Percentiles rank a stretch among this genome's conserved stretches.
These are phyloP conservation scores for Penicillium sp. DNA, from an alignment of 2,329 filamentous ascomycete genomes.

Conservation along the genomic window DNA sequence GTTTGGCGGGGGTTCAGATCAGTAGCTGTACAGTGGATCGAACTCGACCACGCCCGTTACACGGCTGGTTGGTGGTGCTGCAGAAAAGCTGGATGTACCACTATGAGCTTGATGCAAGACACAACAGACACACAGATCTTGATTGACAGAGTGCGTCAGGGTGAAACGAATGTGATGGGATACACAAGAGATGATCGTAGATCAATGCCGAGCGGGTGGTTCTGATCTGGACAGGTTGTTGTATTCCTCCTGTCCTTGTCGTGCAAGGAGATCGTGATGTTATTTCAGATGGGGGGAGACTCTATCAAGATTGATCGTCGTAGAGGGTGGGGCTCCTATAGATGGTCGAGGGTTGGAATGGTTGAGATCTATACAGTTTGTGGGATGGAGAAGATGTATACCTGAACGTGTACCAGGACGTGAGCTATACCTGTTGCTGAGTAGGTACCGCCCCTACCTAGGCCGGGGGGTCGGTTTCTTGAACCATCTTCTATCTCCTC, in stretches of 20 bases:
- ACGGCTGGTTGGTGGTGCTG: conserved; percentile 6
- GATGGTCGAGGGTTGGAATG: neutral
- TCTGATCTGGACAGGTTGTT: conserved; percentile 22
- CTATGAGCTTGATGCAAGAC: neutral
- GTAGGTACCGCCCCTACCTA: neutral
- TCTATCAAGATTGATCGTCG: neutral
- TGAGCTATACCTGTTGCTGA: neutral
- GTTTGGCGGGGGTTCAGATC: conserved; percentile 2
- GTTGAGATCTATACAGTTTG: neutral
- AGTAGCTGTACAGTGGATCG: neutral
- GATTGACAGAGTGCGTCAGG: neutral
- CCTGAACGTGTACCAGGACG: neutral
- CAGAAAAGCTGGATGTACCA: neutral
- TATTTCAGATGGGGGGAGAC: neutral
- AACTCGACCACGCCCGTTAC: conserved; percentile 4
- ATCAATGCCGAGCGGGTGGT: conserved; percentile 11
- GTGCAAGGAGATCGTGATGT: neutral
- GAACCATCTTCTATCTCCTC: neutral
- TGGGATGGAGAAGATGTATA: neutral
- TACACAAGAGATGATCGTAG: conserved; percentile 7
- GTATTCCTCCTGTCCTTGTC: conserved; percentile 7
- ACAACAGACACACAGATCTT: neutral
- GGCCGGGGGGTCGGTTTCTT: neutral
- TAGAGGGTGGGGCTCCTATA: neutral
- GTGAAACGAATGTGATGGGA: neutral